Conservation (phyloP, 2,329 filamentous ascomycete species). For the Thielaviopsis punctulata region DNA sequence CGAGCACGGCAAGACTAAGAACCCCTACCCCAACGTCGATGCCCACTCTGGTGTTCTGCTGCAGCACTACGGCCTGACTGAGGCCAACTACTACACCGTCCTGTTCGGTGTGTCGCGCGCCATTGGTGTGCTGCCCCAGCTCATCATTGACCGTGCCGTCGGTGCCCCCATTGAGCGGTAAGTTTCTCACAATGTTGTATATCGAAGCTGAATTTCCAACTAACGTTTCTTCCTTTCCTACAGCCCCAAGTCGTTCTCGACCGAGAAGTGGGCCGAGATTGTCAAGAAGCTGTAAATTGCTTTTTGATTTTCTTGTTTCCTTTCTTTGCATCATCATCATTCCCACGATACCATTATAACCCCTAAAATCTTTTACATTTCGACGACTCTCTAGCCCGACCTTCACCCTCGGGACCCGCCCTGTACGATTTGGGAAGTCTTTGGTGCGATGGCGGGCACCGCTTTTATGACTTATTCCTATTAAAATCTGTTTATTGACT, state of each 20-base stretch:
- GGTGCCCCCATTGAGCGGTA: slow-evolving; percentile 87
- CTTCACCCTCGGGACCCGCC: slow-evolving; percentile 8
- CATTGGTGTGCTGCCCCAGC: slow-evolving; percentile 94
- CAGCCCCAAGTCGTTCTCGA: slow-evolving; percentile 90
- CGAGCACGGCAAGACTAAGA: slow-evolving; percentile 99
- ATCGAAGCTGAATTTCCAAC: slow-evolving; percentile 3
- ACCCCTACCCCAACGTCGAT: slow-evolving; percentile 97
- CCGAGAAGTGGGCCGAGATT: slow-evolving; percentile 89
- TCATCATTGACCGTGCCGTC: slow-evolving; percentile 97
- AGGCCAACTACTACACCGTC: slow-evolving; percentile 99
- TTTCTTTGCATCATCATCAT: neutral
- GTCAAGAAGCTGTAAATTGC: slow-evolving; percentile 67
- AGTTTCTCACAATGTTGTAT: slow-evolving; percentile 10
- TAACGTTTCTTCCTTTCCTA: slow-evolving; percentile 9
- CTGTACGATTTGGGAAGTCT: slow-evolving; percentile 9
- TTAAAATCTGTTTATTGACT: slow-evolving; percentile 8
- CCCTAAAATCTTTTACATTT: neutral
- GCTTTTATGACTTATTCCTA: slow-evolving; percentile 5
- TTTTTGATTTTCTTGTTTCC: neutral
- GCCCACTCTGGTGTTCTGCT: slow-evolving; percentile 98
- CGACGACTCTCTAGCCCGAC: slow-evolving; percentile 2
- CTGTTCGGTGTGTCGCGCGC: slow-evolving; percentile 97
- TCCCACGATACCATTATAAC: slow-evolving; percentile 1
- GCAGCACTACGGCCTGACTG: slow-evolving; percentile 97
- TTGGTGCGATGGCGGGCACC: slow-evolving; percentile 10